phyloP scores from a whole-genome alignment of 2,329 filamentous ascomycete genomes.

The Alternaria gansuensis region DNA sequence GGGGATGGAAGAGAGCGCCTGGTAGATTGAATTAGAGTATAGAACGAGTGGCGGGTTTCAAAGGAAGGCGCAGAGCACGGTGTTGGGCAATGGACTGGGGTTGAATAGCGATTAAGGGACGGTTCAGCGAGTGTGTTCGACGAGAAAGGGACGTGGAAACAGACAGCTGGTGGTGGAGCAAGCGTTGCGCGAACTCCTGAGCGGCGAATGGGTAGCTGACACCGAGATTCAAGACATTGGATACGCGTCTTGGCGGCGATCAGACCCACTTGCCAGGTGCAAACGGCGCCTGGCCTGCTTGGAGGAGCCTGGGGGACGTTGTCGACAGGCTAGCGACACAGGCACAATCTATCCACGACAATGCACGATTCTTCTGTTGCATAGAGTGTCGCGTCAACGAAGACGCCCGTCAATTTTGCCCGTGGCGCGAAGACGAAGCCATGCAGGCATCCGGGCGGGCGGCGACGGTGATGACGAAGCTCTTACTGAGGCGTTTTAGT shows the following conservation, averaged over 20 bases:
- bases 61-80: constrained; percentile 23
- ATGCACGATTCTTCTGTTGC: constrained; percentile 20
- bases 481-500: constrained; percentile 19
- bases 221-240: constrained; percentile 19
- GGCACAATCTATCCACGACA: constrained; percentile 14
- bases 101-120: constrained; percentile 8
- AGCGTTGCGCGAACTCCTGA: constrained; percentile 24
- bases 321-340: constrained; percentile 20
- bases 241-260: constrained; percentile 25
- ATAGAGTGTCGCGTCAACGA: constrained; percentile 21
- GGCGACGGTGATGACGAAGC: constrained; percentile 27
- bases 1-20: constrained; percentile 17
- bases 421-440: constrained; percentile 4
- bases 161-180: constrained; percentile 20
- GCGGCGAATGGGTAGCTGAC: constrained; percentile 16
- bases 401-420: constrained; percentile 6
- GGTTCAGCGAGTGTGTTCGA: constrained; percentile 26
- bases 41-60: constrained; percentile 45
- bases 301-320: constrained; percentile 10
- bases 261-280: constrained; percentile 19
- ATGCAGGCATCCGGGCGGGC: constrained; percentile 3
- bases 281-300: constrained; percentile 11
- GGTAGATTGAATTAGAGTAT: constrained; percentile 33
- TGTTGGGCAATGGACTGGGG: constrained; percentile 1
- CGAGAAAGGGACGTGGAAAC: constrained; percentile 15